Percentiles rank a stretch among this genome's conserved stretches.
phyloP scores from a whole-genome alignment of 2,329 filamentous ascomycete genomes.

The Alternaria dauci region DNA sequence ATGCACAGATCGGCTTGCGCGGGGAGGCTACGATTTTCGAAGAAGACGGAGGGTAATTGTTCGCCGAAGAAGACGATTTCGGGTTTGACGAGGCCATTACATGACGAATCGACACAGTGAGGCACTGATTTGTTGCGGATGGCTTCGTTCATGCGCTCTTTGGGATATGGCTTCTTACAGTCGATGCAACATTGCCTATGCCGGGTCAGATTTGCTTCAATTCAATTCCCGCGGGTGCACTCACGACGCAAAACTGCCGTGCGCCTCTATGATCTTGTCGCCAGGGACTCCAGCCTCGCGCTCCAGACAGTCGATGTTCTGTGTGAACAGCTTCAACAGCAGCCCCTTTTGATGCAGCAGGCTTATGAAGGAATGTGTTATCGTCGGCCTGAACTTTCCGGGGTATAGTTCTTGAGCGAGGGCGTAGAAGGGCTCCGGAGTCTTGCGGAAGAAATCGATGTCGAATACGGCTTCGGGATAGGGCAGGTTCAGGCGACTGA shows the following conservation, averaged over 20 bases:
- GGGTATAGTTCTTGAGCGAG: constrained; percentile 93
- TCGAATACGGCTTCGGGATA: constrained; percentile 95
- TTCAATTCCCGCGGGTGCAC: neutral
- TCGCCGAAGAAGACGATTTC: constrained; percentile 97
- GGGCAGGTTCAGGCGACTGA: constrained; percentile 83
- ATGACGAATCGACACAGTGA: constrained; percentile 67
- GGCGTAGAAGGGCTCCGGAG: constrained; percentile 90
- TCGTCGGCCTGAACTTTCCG: constrained; percentile 84
- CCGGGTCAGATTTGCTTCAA: neutral
- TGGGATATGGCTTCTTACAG: constrained; percentile 76
- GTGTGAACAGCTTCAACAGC: constrained; percentile 88
- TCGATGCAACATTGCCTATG: constrained; percentile 84
- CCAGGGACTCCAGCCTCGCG: constrained; percentile 82
- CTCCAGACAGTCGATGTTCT: constrained; percentile 97
- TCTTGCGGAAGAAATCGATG: constrained; percentile 83
- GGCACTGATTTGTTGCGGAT: constrained; percentile 75
- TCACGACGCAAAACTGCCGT: constrained; percentile 82
- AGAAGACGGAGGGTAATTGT: constrained; percentile 71
- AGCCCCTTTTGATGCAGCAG: constrained; percentile 81
- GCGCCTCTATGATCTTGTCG: constrained; percentile 87
- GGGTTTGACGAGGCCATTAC: constrained; percentile 85
- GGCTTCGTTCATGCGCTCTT: constrained; percentile 74
- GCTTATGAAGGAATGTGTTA: constrained; percentile 88
- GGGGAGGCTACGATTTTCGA: constrained; percentile 64
- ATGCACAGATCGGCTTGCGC: constrained; percentile 77